Evolutionary conservation across 306 rosid genomes (phyloP).

Genomic region (Cicer yamashitae): DNA sequence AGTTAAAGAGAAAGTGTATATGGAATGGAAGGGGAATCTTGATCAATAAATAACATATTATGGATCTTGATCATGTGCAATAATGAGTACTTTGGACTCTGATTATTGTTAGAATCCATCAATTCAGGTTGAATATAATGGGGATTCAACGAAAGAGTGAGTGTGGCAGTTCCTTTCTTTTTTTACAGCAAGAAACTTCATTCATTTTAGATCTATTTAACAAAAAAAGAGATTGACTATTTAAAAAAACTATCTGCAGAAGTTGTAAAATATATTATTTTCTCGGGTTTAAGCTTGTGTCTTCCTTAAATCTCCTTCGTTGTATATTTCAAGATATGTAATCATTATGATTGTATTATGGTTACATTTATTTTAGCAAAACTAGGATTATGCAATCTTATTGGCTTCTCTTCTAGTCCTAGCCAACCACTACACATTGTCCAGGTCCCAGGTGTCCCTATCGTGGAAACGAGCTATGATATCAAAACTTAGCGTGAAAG

Average conservation of each 20-base stretch:
- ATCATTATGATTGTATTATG: neutral
- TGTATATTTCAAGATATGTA: neutral
- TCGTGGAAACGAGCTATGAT: slow-evolving; percentile 10
- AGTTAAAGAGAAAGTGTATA: slow-evolving; percentile 18
- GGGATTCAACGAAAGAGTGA: slow-evolving; percentile 2
- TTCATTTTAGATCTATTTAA: no score
- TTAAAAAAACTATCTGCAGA: no score
- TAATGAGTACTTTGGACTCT: slow-evolving; percentile 27
- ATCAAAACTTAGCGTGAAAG: slow-evolving; percentile 47
- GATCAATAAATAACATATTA: slow-evolving; percentile 3
- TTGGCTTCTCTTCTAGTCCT: neutral
- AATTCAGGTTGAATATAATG: slow-evolving; percentile 11
- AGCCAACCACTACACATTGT: neutral
- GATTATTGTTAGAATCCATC: slow-evolving; percentile 18
- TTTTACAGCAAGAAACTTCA: no score
- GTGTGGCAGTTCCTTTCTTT: no score
- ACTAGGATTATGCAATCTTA: neutral
- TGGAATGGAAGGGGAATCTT: slow-evolving; percentile 22
- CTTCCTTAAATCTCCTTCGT: no score
- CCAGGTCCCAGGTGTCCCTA: slow-evolving; percentile 32
- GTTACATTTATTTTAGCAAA: neutral
- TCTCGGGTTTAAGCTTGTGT: no score
- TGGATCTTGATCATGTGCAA: slow-evolving; percentile 42
- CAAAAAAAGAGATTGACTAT: no score
- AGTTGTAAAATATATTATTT: no score